phyloP scores from a whole-genome alignment of 192 early-diverging fungal genomes.

The Backusella sp. region DNA sequence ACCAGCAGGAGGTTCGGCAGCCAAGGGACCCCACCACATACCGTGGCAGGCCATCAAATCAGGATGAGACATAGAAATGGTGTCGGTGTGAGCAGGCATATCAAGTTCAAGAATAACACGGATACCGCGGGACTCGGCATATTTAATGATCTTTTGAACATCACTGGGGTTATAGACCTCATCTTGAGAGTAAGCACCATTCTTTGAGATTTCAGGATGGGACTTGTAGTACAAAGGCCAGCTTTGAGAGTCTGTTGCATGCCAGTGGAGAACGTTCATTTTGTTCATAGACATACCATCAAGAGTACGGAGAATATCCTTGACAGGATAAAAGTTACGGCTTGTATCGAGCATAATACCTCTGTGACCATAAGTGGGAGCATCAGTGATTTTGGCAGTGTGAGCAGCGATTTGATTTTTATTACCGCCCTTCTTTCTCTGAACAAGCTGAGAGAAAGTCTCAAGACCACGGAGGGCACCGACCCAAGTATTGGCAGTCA shows the following conservation, averaged over 20 bases:
- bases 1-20: constrained; percentile 78
- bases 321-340: constrained; percentile 65
- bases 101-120: constrained; percentile 87
- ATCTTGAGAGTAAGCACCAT: constrained; percentile 61
- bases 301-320: constrained; percentile 55
- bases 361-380: constrained; percentile 66
- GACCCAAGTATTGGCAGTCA: constrained; percentile 57
- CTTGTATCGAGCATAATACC: constrained; percentile 67
- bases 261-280: constrained; percentile 80
- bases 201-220: constrained; percentile 58
- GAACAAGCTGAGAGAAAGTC: constrained; percentile 69
- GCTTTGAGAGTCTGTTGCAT: constrained; percentile 65
- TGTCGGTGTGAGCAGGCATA: constrained; percentile 73
- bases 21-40: constrained; percentile 61
- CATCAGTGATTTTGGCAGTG: constrained; percentile 60
- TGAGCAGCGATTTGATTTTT: constrained; percentile 46
- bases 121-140: constrained; percentile 72
- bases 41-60: constrained; percentile 59
- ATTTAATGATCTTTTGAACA: constrained; percentile 61
- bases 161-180: constrained; percentile 72
- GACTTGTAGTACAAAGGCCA: constrained; percentile 69
- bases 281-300: constrained; percentile 74
- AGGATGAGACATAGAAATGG: constrained; percentile 45
- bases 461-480: constrained; percentile 74
- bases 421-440: constrained; percentile 31